Base-by-base conservation (phyloP, 495 filamentous ascomycete species). In the Penicillium macrosclerotiorum region DNA sequence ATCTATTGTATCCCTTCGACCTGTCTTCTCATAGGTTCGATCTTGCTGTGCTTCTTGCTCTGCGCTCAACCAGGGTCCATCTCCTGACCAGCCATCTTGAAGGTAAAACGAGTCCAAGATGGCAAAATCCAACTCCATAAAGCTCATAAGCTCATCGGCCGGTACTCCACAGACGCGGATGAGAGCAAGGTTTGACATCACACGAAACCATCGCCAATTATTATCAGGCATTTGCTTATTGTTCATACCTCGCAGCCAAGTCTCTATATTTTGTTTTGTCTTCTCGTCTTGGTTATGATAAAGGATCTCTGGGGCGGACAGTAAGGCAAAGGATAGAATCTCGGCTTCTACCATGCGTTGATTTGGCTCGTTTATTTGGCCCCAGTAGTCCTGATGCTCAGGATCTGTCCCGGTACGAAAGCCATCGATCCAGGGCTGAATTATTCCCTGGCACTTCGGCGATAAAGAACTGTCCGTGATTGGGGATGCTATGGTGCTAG, bases 1-100 rank as follows among this genome's bases (percentile, higher is more conserved):
- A 6, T 32, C 49, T 24, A 52, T 39, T 3, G 16, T 24, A 45
- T 51, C 42, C 4, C 42, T 16, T 12, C 48, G 36, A 3, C 36
- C 11, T 2, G 42, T 45, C 20, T 23, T 13, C 17, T 45, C 35
- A 18, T 29, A 51, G 7, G 34, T 42, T 62, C 65, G 57, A 45
- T 20, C 19, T 41, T 51, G 25, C 11, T 51, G 22, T 9, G 19
- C 30, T 23, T 51, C 48, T 8, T 51, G 27, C 4, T 45, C 16
- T 8, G 51, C 48, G 8, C 45, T 43, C 3, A 79, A 78, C 62
- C 81, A 80, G 0, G 83, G 84, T 0, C 85, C 85, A 42, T 90
- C 85, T 48, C 84, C 85, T 0, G 80, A 85, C 86, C 85, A 89
- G 2, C 85, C 85, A 32, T 80, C 78, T 0, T 81, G 83, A 1